These are phyloP conservation scores for Dothistroma pini DNA, from an alignment of 2,329 filamentous ascomycete genomes.

Conservation along the genomic window DNA sequence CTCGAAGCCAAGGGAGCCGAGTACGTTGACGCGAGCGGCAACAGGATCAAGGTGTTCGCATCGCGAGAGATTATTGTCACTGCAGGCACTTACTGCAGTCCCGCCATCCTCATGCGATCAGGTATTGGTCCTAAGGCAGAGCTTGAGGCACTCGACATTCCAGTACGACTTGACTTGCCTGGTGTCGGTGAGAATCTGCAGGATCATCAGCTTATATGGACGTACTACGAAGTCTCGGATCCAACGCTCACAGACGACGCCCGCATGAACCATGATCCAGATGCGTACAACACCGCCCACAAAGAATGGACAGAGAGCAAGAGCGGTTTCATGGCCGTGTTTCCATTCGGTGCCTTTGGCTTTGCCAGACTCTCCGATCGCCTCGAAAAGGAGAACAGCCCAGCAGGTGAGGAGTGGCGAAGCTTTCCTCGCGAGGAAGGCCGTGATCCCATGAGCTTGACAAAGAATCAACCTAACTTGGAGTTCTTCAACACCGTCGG, in stretches of 20 bases:
- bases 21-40: slow-evolving; percentile 41
- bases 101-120: slow-evolving; percentile 53
- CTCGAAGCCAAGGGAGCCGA: slow-evolving; percentile 45
- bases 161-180: slow-evolving; percentile 46
- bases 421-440: slow-evolving; percentile 43
- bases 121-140: slow-evolving; percentile 50
- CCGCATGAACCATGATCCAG: slow-evolving; percentile 52
- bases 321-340: slow-evolving; percentile 56
- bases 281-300: slow-evolving; percentile 51
- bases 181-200: slow-evolving; percentile 50
- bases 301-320: slow-evolving; percentile 57
- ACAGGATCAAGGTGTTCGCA: slow-evolving; percentile 35
- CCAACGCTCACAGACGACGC: slow-evolving; percentile 54
- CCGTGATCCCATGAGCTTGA: slow-evolving; percentile 62
- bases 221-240: slow-evolving; percentile 55
- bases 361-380: slow-evolving; percentile 61
- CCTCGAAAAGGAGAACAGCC: slow-evolving; percentile 41
- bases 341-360: slow-evolving; percentile 61
- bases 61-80: slow-evolving; percentile 33
- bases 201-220: slow-evolving; percentile 44
- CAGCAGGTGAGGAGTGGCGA: slow-evolving; percentile 50
- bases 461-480: slow-evolving; percentile 54
- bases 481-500: slow-evolving; percentile 63
- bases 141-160: slow-evolving; percentile 41
- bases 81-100: slow-evolving; percentile 51